phyloP scores from a whole-genome alignment of 305 asterid species.

The Fraxinus dipetala region DNA sequence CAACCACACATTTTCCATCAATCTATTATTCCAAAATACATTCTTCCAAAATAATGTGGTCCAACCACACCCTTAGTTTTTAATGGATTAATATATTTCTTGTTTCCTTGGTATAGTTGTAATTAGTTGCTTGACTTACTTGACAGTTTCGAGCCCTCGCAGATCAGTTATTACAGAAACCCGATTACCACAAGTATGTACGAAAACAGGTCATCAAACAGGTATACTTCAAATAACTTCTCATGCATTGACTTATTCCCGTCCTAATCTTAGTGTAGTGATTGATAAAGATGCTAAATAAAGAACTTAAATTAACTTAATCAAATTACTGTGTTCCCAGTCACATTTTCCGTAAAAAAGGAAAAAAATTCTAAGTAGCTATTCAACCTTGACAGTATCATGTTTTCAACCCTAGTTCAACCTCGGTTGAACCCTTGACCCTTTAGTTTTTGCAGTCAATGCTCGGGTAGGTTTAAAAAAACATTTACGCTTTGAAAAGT shows the following conservation, averaged over 20 bases:
- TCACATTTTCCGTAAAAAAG: neutral
- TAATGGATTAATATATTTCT: neutral
- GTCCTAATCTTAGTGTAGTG: neutral
- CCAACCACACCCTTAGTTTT: neutral
- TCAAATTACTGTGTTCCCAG: neutral
- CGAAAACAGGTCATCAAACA: conserved; percentile 79
- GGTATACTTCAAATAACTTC: conserved; percentile 34
- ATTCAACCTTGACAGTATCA: neutral
- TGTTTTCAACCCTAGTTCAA: neutral
- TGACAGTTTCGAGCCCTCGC: conserved; percentile 93
- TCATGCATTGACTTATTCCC: neutral
- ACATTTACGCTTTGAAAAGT: neutral
- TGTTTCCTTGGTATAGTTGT: conserved; percentile 2
- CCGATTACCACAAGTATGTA: conserved; percentile 70
- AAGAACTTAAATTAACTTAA: neutral
- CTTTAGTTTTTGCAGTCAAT: neutral
- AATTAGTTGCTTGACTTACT: conserved; percentile 23
- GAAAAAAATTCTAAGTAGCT: neutral
- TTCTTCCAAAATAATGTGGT: too few species aligned
- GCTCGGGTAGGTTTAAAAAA: neutral
- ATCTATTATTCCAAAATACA: too few species aligned
- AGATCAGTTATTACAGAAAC: conserved; percentile 77
- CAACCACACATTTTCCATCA: too few species aligned
- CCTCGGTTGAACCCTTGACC: neutral
- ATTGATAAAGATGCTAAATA: neutral